These are phyloP conservation scores for Penicillium atrosanguineum DNA, from an alignment of 495 filamentous ascomycete species.

Conservation along the genomic window DNA sequence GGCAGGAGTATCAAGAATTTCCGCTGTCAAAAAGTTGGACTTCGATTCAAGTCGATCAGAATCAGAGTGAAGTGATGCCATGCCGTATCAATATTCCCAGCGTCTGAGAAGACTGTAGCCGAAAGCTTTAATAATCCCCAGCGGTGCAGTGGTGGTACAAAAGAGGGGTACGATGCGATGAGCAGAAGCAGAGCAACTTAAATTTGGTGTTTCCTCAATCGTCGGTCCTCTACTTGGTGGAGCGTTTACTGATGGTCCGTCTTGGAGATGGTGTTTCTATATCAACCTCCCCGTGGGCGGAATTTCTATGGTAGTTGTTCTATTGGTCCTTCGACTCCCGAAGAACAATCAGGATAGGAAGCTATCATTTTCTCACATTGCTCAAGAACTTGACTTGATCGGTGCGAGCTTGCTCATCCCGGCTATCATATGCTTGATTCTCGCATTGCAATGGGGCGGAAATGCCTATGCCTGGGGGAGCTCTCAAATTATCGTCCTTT, in stretches of 20 bases:
- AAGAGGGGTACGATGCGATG: neutral
- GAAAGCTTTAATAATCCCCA: neutral
- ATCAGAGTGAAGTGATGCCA: neutral
- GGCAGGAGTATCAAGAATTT: neutral
- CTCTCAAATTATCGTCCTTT: slow-evolving; percentile 33
- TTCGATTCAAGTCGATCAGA: neutral
- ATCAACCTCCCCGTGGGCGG: too few species aligned
- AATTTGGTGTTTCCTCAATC: too few species aligned
- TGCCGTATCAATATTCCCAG: slow-evolving; percentile 2
- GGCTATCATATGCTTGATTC: slow-evolving; percentile 35
- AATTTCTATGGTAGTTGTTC: too few species aligned
- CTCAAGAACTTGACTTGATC: slow-evolving; percentile 34
- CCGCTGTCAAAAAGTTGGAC: neutral
- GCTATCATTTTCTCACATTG: too few species aligned
- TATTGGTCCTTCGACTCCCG: too few species aligned
- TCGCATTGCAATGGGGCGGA: slow-evolving; percentile 47
- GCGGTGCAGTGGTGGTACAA: neutral
- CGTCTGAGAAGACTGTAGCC: neutral
- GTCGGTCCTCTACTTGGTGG: too few species aligned
- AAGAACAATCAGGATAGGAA: too few species aligned
- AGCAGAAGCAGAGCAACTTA: neutral
- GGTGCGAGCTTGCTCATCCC: slow-evolving; percentile 36
- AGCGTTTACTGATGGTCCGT: too few species aligned
- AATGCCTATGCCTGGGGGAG: slow-evolving; percentile 34
- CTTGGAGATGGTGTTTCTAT: too few species aligned